Evolutionary conservation across 768 basidiomycete species (phyloP), one percentile per base, ranked within the genome.

Genomic region (Lactarius evosmus): DNA sequence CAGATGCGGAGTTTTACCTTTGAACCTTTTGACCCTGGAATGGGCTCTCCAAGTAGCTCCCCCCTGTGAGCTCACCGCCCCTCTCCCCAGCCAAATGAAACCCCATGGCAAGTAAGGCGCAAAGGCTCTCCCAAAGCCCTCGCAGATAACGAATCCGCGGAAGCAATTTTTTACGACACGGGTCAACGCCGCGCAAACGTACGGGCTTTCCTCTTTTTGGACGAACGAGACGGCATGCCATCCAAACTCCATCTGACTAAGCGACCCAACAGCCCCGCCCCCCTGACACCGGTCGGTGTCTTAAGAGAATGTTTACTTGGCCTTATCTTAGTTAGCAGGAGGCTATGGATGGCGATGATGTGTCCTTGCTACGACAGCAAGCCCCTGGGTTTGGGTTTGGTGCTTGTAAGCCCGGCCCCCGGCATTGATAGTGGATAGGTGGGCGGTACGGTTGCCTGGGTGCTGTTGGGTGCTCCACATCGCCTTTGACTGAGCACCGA

Each of bases 1-100:
- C 46, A 56, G 64, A 65, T 61, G 25, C 40, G 60, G 25, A 27
- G 38, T 61, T 49, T 65, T 65, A 41, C 22, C 58, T 56, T 56
- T 25, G 50, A 30, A 7, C 12, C n/a, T 41, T 55, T 52, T 16
- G n/a, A 7, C 19, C 29, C 58, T n/a, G 57, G 41, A 36, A 58
- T 17, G 38, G 32, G 25, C 22, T 8, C 34, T 0, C 34, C 9
- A 36, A 22, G n/a, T n/a, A 34, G n/a, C 22, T 34, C 34, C 19
- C 34, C 19, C 0, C 46, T 9, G n/a, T 53, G 62, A 49, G 32
- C 56, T 53, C 56, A 62, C 14, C 9, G 6, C 27, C 46, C n/a
- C 54, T 27, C 54, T 27, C 30, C 34, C 51, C 52, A 27, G 58
- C 54, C 22, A 11, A 46, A 38, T 4, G 16, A n/a, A 36, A 32